Percentiles rank a stretch among this genome's conserved stretches.
phyloP scores from a whole-genome alignment of 2,329 filamentous ascomycete species.

The Fusarium paranaense region DNA sequence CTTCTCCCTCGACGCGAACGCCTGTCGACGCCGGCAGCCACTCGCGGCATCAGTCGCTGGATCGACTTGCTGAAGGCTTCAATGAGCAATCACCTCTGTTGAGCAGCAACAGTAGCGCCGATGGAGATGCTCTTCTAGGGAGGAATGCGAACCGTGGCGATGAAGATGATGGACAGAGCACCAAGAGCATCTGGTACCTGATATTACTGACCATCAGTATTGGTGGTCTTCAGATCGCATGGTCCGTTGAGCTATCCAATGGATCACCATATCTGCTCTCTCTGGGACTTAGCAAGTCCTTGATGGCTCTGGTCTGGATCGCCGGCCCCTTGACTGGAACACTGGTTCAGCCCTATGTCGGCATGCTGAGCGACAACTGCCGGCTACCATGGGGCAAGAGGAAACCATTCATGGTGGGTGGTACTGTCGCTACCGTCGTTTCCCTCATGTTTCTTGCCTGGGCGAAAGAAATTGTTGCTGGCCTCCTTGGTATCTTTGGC shows the following conservation, averaged over 20 bases:
- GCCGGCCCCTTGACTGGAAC: constrained; percentile 83
- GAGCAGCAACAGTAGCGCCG: constrained; percentile 18
- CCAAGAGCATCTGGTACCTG: constrained; percentile 88
- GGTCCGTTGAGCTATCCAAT: constrained; percentile 95
- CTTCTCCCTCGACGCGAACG: constrained; percentile 18
- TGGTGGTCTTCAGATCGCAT: constrained; percentile 91
- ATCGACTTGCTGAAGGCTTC: constrained; percentile 29
- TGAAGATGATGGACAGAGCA: constrained; percentile 61
- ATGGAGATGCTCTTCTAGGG: constrained; percentile 13
- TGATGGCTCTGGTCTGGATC: constrained; percentile 88
- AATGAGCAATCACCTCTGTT: constrained; percentile 50
- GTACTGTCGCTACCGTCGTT: constrained; percentile 73
- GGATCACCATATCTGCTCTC: constrained; percentile 87
- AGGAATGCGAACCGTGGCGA: constrained; percentile 5
- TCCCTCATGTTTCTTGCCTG: constrained; percentile 79
- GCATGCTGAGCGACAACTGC: constrained; percentile 84
- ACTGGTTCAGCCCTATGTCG: constrained; percentile 84
- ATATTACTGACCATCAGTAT: constrained; percentile 88
- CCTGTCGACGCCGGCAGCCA: constrained; percentile 10
- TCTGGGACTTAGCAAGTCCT: constrained; percentile 83
- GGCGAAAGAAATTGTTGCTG: constrained; percentile 78
- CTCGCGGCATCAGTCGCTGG: constrained; percentile 27
- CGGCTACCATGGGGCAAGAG: constrained; percentile 80
- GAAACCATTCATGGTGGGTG: constrained; percentile 83
- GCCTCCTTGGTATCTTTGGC: constrained; percentile 77